These are phyloP conservation scores for Lanmaoa pseudosensibilis DNA, from an alignment of 768 basidiomycete species.

Conservation along the genomic window DNA sequence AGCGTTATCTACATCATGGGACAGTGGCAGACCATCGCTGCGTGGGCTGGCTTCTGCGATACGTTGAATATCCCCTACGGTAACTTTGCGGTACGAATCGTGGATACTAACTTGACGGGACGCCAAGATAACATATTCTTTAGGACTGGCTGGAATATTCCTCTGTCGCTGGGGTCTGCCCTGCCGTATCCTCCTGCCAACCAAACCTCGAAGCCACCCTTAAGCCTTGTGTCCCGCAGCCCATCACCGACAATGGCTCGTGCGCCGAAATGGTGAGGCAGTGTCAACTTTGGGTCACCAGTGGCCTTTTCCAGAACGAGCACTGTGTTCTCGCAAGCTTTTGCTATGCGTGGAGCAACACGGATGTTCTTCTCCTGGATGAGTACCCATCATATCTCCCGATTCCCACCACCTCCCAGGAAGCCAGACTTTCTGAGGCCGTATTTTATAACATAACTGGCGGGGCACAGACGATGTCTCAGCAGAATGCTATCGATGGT, in stretches of 20 bases:
- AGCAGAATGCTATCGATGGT: constrained; percentile 23
- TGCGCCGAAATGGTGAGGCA: constrained; percentile 17
- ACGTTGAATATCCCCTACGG: constrained; percentile 23
- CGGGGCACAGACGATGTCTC: constrained; percentile 18
- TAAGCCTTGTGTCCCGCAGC: constrained; percentile 21
- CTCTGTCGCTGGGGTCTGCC: constrained; percentile 19
- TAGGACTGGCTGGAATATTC: constrained; percentile 29
- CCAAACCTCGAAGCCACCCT: background rate
- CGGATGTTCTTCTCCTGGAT: constrained; percentile 18
- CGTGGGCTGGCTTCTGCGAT: constrained; percentile 24
- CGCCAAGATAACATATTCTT: background rate
- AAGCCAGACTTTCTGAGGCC: constrained; percentile 16
- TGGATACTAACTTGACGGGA: background rate
- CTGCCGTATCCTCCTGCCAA: constrained; percentile 15
- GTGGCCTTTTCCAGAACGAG: constrained; percentile 27
- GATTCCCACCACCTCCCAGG: constrained; percentile 10
- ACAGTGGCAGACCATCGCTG: constrained; percentile 21
- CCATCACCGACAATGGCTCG: constrained; percentile 23
- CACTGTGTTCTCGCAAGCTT: constrained; percentile 25
- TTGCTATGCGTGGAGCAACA: constrained; percentile 24
- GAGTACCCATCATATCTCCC: constrained; percentile 11
- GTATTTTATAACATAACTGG: constrained; percentile 23
- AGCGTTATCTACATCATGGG: constrained; percentile 3
- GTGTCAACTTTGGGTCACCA: constrained; percentile 20
- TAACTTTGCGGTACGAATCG: constrained; percentile 17